phyloP scores from a whole-genome alignment of 2,329 filamentous ascomycete species.

The Aschersonia sp. region DNA sequence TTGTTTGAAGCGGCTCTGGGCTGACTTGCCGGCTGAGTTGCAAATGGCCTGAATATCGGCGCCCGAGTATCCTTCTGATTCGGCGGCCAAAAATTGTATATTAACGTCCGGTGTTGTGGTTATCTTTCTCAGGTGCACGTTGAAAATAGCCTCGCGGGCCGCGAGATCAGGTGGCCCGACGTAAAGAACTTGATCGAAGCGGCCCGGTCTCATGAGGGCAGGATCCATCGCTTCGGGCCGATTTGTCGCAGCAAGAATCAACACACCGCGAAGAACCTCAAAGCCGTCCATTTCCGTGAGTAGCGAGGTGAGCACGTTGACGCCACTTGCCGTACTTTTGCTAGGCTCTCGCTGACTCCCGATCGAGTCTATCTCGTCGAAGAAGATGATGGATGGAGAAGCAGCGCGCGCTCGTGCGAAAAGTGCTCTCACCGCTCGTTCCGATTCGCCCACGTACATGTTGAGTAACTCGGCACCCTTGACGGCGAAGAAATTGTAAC shows the following conservation, averaged over 20 bases:
- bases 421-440: constrained; percentile 70
- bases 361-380: constrained; percentile 91
- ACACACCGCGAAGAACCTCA: constrained; percentile 66
- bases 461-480: constrained; percentile 88
- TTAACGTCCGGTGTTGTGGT: constrained; percentile 50
- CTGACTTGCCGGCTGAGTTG: constrained; percentile 27
- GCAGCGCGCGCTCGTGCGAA: constrained; percentile 79
- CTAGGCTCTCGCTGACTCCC: constrained; percentile 35
- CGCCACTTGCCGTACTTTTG: constrained; percentile 32
- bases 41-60: constrained; percentile 58
- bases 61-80: constrained; percentile 68
- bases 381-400: constrained; percentile 86
- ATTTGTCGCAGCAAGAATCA: constrained; percentile 86
- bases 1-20: constrained; percentile 23
- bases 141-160: constrained; percentile 64
- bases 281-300: constrained; percentile 96
- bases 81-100: constrained; percentile 43
- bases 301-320: constrained; percentile 80
- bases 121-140: constrained; percentile 48
- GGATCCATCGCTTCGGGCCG: constrained; percentile 75
- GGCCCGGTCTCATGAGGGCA: constrained; percentile 70
- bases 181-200: constrained; percentile 76
- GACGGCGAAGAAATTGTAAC: constrained; percentile 86
- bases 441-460: constrained; percentile 95
- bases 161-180: constrained; percentile 65